A percentile compares a stretch with the other conserved stretches of the same genome.
These are phyloP conservation scores for Colletotrichum sp. DNA, from an alignment of 2,329 filamentous ascomycete genomes.

Conservation along the genomic window DNA sequence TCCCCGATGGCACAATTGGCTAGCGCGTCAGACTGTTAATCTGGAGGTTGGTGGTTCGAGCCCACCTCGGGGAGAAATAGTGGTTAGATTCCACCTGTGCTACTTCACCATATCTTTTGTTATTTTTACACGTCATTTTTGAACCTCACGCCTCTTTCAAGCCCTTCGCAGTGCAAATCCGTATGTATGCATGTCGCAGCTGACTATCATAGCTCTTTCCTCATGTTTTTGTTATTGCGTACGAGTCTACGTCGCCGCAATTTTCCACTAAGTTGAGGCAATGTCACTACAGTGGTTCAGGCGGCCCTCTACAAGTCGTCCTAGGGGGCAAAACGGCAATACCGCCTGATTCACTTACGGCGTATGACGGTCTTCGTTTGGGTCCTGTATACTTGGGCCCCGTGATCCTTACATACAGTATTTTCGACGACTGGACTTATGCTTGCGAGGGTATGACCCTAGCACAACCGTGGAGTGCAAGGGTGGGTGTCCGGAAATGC, in stretches of 20 bases:
- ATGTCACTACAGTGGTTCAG: neutral
- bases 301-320: neutral
- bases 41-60: slow-evolving; percentile 23
- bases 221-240: neutral
- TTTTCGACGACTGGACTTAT: neutral
- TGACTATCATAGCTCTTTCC: neutral
- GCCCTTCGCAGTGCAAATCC: neutral
- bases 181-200: neutral
- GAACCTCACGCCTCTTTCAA: neutral
- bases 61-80: slow-evolving; percentile 14
- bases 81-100: neutral
- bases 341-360: neutral
- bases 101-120: neutral
- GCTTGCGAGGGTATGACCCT: neutral
- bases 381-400: neutral
- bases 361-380: neutral
- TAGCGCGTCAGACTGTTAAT: slow-evolving; percentile 23
- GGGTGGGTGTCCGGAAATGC: neutral
- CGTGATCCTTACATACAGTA: neutral
- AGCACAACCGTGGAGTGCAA: neutral
- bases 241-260: neutral
- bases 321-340: neutral
- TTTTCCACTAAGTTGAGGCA: neutral
- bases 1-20: slow-evolving; percentile 23
- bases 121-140: neutral